Evolutionary conservation across 495 filamentous ascomycete genomes (phyloP), one percentile per base, ranked within the genome.

Genomic region (Cercophora newfieldiana): DNA sequence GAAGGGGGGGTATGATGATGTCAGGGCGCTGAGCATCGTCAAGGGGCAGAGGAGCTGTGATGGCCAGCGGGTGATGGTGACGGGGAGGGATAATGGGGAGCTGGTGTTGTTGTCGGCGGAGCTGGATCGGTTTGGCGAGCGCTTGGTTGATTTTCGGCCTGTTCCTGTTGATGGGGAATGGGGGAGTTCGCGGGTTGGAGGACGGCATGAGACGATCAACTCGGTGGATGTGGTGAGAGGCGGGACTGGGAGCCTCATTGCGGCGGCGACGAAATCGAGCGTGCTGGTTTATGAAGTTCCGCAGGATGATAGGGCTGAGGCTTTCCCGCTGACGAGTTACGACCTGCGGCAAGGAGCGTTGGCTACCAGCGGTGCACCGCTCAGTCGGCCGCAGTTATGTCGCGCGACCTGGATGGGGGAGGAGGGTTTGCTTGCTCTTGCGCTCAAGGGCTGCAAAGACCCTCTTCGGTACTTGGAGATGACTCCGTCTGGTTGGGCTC

Each of bases 1-100:
- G 24, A 44, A 48, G 30, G 63, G 70, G 0, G 80, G 80, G 1
- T 74, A 71, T 56, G 81, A 78, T 55, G 81, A 83, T 53, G 69
- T 82, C 12, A 79, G 71, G 1, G 71, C 74, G 1, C 63, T 83
- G 14, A 67, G 67, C 1, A 72, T 82, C 16, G 59, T 81, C 2
- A 72, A 69, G 48, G 63, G 68, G 8, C 33, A 14, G 14, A 62
- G 48, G 18, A 66, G 65, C 18, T 65, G 67, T 25, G 68, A 66
- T 14, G 53, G 67, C n/a, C 65, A 65, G 0, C 69, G 68, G 8
- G 72, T 72, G 31, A 68, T 80, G 0, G 26, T 82, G 2, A 74
- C 76, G 0, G 80, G 81, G 21, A 72, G 81, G 31, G 78, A 80
- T n/a, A 79, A 77, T 58, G 80, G 81, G 2, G 67, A 75, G 18